Percentiles rank a stretch among this genome's conserved stretches.
These are phyloP conservation scores for Debaryomyces fabryi DNA, from an alignment of 1,139 yeast species.

Conservation along the genomic window DNA sequence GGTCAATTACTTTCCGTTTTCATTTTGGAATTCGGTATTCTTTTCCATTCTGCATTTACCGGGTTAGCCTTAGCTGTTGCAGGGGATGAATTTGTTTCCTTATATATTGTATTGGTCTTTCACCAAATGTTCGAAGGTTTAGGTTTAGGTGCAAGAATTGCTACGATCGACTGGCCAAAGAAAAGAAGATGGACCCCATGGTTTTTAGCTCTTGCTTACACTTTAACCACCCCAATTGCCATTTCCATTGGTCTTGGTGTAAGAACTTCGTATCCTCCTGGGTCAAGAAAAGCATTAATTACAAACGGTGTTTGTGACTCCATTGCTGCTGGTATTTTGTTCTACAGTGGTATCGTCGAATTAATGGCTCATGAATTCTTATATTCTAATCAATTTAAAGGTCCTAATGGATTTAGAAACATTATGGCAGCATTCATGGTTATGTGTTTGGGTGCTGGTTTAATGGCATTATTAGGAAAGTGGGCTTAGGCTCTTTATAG, in stretches of 20 bases:
- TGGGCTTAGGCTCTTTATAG: slow-evolving; percentile 33
- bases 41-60: slow-evolving; percentile 44
- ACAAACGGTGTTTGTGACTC: slow-evolving; percentile 41
- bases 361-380: slow-evolving; percentile 44
- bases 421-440: slow-evolving; percentile 28
- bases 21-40: slow-evolving; percentile 42
- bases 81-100: slow-evolving; percentile 37
- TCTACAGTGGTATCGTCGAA: slow-evolving; percentile 43
- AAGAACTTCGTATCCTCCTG: slow-evolving; percentile 35
- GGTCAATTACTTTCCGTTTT: slow-evolving; percentile 41
- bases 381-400: slow-evolving; percentile 30
- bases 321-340: slow-evolving; percentile 42
- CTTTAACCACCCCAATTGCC: slow-evolving; percentile 39
- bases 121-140: slow-evolving; percentile 48
- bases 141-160: slow-evolving; percentile 44
- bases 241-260: slow-evolving; percentile 43
- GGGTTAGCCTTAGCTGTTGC: slow-evolving; percentile 45
- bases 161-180: slow-evolving; percentile 40
- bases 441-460: slow-evolving; percentile 37
- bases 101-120: slow-evolving; percentile 41
- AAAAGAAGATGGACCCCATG: slow-evolving; percentile 34
- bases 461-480: slow-evolving; percentile 46
- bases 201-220: slow-evolving; percentile 34
- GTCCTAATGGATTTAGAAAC: slow-evolving; percentile 18
- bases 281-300: slow-evolving; percentile 36